Base-by-base conservation (phyloP, 768 basidiomycete genomes). In the Macrolepiota fuliginosa region DNA sequence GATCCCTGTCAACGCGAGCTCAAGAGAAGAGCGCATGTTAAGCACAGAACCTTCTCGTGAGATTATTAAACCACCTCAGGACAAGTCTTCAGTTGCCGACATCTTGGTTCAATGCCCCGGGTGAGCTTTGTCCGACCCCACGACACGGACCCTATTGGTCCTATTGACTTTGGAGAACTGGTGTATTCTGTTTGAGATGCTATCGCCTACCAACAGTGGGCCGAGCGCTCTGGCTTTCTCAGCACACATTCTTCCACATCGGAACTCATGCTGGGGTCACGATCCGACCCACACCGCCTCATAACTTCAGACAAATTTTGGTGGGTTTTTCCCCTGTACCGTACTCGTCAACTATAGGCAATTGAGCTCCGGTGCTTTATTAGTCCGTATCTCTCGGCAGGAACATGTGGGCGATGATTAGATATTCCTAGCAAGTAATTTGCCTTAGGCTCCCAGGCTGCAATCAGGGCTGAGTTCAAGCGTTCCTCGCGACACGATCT, bases 321-420 rank as follows among this genome's bases (percentile, higher is more conserved):
- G 19, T 45, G 2, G 13, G 10, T 17, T 24, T 9, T 36, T 54
- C 19, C 5, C 3, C 19, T 35, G n/a, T 19, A 35, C 19, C 7
- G 11, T 4, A 9, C 27, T n/a, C 17, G 12, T 36, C 17, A 10
- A 29, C 5, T 13, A 17, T 53, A 12, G 24, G 36, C 22, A 17
- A 24, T 54, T 5, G 53, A 19, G 50, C 29, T 53, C 15, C 32
- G 51, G 25, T 10, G 51, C 32, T 45, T 12, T 53, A 35, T 35
- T 24, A 54, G 17, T 54, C 53, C 53, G 53, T 24, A 54, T 54
- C 36, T 39, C n/a, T 54, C 53, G 53, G 53, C 51, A 12, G 9
- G 36, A 11, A 13, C 53, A 39, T 54, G 35, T 37, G 53, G 19
- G 15, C 22, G 22, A 36, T 19, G 36, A 22, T 37, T 11, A 36